phyloP scores from a whole-genome alignment of 768 basidiomycete genomes.

The Arthromyces matolae region DNA sequence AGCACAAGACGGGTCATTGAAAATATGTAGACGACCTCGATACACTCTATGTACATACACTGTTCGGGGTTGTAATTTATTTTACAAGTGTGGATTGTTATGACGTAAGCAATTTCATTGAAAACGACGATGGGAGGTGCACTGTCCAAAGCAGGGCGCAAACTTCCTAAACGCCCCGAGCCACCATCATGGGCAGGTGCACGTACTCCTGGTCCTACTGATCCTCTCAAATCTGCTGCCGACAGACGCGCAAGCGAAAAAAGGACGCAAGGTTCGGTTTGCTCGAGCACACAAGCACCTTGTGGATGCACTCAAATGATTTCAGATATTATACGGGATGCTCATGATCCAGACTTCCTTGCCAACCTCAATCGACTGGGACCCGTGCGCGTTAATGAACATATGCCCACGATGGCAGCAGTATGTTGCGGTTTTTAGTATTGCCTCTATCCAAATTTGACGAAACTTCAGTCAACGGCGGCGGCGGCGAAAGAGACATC shows the following conservation, averaged over 20 bases:
- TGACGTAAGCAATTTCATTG: constrained; percentile 17
- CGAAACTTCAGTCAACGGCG: constrained; percentile 5
- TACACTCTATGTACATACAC: too few relatives aligned
- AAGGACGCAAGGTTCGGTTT: constrained; percentile 42
- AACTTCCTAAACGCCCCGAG: constrained; percentile 45
- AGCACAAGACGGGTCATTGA: constrained; percentile 40
- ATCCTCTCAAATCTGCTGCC: constrained; percentile 9
- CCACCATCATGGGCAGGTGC: constrained; percentile 48
- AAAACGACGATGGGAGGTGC: constrained; percentile 51
- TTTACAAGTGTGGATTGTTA: neutral
- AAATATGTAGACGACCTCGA: constrained; percentile 20
- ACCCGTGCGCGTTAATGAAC: constrained; percentile 67
- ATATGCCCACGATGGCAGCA: constrained; percentile 45
- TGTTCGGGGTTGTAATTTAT: constrained; percentile 9
- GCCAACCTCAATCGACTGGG: constrained; percentile 63
- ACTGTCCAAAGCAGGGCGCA: constrained; percentile 58
- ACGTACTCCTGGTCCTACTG: constrained; percentile 28
- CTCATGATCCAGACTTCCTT: constrained; percentile 69
- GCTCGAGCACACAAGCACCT: constrained; percentile 2
- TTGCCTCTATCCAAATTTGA: neutral
- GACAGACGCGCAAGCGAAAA: constrained; percentile 44
- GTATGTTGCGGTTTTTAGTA: constrained; percentile 30
- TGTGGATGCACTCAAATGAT: constrained; percentile 3
- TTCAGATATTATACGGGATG: constrained; percentile 59
- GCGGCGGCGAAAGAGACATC: constrained; percentile 26